These are phyloP conservation scores for Arxiozyma bovina DNA, from an alignment of 1,139 yeast species.

Conservation along the genomic window DNA sequence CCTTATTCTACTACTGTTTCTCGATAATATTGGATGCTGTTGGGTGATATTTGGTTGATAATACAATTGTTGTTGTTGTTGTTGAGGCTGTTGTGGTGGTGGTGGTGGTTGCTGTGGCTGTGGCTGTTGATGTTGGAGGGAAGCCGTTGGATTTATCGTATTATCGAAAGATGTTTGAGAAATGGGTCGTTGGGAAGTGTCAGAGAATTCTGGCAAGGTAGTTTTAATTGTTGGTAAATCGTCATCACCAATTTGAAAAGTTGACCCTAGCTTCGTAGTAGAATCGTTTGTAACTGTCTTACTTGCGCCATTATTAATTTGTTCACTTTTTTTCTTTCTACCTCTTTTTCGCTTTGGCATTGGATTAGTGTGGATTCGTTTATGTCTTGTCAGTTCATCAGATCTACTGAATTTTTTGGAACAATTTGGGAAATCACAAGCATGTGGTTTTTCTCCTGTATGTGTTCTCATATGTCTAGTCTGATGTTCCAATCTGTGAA, in stretches of 20 bases:
- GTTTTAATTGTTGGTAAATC: neutral
- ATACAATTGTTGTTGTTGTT: slow-evolving; percentile 6
- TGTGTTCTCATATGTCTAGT: slow-evolving; percentile 65
- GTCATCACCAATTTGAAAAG: slow-evolving; percentile 10
- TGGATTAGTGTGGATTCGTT: slow-evolving; percentile 54
- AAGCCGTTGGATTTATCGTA: neutral
- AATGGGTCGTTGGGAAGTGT: neutral
- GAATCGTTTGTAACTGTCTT: neutral
- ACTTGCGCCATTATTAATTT: neutral
- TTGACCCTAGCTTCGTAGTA: neutral
- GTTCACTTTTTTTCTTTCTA: slow-evolving; percentile 33
- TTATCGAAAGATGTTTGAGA: neutral
- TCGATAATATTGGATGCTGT: slow-evolving; percentile 3
- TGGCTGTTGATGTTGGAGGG: neutral
- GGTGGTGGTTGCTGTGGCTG: neutral
- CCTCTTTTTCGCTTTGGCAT: slow-evolving; percentile 45
- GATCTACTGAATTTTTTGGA: slow-evolving; percentile 56
- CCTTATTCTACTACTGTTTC: slow-evolving; percentile 15
- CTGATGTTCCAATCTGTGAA: slow-evolving; percentile 59
- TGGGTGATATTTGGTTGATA: slow-evolving; percentile 9
- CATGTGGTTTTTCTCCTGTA: slow-evolving; percentile 69
- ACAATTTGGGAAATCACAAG: slow-evolving; percentile 61
- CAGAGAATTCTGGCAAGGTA: neutral
- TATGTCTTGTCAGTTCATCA: slow-evolving; percentile 62
- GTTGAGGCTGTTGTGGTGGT: neutral